Base-by-base conservation (phyloP, 768 basidiomycete genomes). In the Hericium rajendrae region DNA sequence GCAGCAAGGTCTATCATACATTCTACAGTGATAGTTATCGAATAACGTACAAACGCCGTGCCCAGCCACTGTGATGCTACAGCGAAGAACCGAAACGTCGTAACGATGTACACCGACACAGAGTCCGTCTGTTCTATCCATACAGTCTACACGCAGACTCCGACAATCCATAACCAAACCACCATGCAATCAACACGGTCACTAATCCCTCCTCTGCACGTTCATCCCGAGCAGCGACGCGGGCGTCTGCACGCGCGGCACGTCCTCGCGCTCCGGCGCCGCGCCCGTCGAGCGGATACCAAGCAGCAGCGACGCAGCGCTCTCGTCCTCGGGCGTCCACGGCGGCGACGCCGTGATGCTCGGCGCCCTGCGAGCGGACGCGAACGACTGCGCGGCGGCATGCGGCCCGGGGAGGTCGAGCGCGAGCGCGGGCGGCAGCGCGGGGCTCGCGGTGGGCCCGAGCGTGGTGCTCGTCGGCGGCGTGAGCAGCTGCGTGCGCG, bases 261-360 rank as follows among this genome's bases (percentile, higher is more conserved):
- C 22, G 11, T 51, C 57, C 12, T 52, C 61, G 16, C 16, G 38
- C 57, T 10, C 57, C 38, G 11, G 57, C 41, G 24, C 51, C 54
- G 18, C 24, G 22, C 38, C 57, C 54, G 55, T 56, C 12, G 56
- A 52, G 52, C 55, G 58, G 52, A 63, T 61, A 52, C 58, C 58
- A 48, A 63, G 60, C 38, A 63, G 57, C n/a, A 63, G 46, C 4
- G 60, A 61, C 8, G 62, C 62, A 13, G 54, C 32, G 2, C 60
- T 61, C 48, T 63, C 62, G 12, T 63, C 62, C 49, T 63, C 62
- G 3, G 60, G 60, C 28, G 62, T 61, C 62, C 62, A 63, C 22
- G 62, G 50, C 6, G 60, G 60, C 20, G 62, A 61, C 11, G 56
- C 28, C 6, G 52, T 38, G 24, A 52, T 6, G 26, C 16, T 28